phyloP scores from a whole-genome alignment of 2,329 filamentous ascomycete species.

The Atkinsonella hypoxylon region DNA sequence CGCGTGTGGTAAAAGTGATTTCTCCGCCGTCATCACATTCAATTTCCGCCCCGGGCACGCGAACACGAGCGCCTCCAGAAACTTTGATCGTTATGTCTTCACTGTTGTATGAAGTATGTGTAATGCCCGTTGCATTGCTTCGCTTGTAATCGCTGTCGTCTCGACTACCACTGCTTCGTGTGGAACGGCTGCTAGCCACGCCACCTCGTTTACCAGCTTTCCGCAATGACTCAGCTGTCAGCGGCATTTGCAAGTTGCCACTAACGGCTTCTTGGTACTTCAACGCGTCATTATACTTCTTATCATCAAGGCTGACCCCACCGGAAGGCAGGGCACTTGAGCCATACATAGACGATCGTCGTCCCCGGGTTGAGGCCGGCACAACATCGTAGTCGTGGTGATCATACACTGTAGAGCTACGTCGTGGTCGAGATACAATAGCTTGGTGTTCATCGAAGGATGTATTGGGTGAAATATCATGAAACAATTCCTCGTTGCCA shows the following conservation, averaged over 20 bases:
- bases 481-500: conserved; percentile 24
- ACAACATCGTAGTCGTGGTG: conserved; percentile 28
- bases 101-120: conserved; percentile 34
- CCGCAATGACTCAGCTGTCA: conserved; percentile 45
- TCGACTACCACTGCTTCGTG: conserved; percentile 45
- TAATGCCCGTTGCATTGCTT: conserved; percentile 50
- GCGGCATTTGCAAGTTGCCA: conserved; percentile 30
- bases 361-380: conserved; percentile 22
- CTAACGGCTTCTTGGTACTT: conserved; percentile 42
- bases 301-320: conserved; percentile 22
- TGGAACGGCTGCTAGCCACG: conserved; percentile 41
- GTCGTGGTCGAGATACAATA: conserved; percentile 22
- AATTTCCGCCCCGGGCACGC: conserved; percentile 45
- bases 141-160: conserved; percentile 53
- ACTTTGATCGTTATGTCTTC: conserved; percentile 53
- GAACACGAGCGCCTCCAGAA: conserved; percentile 41
- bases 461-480: conserved; percentile 25
- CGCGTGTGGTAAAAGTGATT: conserved; percentile 38
- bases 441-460: conserved; percentile 21
- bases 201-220: conserved; percentile 34
- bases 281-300: conserved; percentile 26
- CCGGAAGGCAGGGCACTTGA: conserved; percentile 21
- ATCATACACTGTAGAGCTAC: conserved; percentile 26
- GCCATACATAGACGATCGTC: conserved; percentile 30
- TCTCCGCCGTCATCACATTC: conserved; percentile 47